Percentiles rank a stretch among this genome's conserved stretches.
phyloP scores from a whole-genome alignment of 768 basidiomycete genomes.

The Pluteus cervinus region DNA sequence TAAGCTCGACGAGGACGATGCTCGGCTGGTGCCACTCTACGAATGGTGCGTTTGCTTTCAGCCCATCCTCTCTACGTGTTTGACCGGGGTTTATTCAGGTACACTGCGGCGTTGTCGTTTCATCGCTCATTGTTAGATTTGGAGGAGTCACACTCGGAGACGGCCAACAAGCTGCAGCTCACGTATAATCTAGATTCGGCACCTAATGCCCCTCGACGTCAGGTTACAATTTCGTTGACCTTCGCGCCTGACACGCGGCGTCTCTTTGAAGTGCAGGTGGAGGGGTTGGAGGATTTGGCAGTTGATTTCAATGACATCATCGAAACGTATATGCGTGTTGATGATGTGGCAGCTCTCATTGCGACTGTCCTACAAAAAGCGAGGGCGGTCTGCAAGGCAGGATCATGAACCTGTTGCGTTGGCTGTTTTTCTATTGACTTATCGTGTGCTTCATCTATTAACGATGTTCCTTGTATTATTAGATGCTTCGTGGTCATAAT shows the following conservation, averaged over 20 bases:
- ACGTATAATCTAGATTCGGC: conserved; percentile 46
- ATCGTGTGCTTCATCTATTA: too few species aligned
- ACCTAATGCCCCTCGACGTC: conserved; percentile 20
- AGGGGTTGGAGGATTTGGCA: conserved; percentile 43
- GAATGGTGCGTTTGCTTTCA: conserved; percentile 47
- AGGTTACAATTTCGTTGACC: conserved; percentile 49
- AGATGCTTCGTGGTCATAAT: too few species aligned
- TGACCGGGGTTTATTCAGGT: conserved; percentile 37
- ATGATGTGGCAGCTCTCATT: conserved; percentile 62
- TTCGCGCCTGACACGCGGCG: conserved; percentile 67
- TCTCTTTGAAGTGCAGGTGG: conserved; percentile 53
- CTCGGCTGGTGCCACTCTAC: conserved; percentile 55
- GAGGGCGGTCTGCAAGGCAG: conserved; percentile 10
- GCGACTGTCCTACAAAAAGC: conserved; percentile 52
- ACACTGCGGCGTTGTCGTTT: conserved; percentile 57
- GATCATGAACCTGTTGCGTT: too few species aligned
- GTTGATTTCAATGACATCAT: conserved; percentile 54
- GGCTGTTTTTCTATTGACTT: too few species aligned
- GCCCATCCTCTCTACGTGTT: neutral
- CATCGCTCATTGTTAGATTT: conserved; percentile 61
- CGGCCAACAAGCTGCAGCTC: conserved; percentile 75
- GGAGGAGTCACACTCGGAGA: conserved; percentile 48
- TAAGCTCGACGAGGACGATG: conserved; percentile 58
- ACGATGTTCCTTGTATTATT: too few species aligned
- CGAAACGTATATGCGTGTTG: conserved; percentile 54